Evolutionary conservation across 768 basidiomycete genomes (phyloP).

Genomic region (Piloderma croceum): DNA sequence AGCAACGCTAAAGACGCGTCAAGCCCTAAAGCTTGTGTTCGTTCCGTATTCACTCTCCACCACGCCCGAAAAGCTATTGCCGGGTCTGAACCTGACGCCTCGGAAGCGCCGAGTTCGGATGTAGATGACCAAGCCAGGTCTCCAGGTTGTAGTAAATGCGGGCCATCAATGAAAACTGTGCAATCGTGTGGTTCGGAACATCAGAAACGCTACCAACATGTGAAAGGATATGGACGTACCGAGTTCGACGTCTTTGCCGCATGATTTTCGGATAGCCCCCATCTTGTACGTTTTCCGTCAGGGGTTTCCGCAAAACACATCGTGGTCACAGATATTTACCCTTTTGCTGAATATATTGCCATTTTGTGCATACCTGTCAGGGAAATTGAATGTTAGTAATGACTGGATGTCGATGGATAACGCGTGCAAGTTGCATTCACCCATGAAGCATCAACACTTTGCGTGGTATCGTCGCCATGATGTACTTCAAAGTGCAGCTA

Average conservation of each 20-base stretch:
- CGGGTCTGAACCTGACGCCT: slow-evolving; percentile 39
- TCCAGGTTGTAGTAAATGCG: slow-evolving; percentile 58
- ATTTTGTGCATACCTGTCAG: slow-evolving; percentile 64
- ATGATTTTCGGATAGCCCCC: slow-evolving; percentile 67
- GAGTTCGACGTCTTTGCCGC: slow-evolving; percentile 58
- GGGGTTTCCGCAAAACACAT: not conserved
- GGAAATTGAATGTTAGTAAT: not conserved
- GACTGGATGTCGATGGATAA: not conserved
- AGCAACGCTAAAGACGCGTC: slow-evolving; percentile 51
- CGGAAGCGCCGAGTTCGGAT: slow-evolving; percentile 35
- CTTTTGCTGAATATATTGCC: slow-evolving; percentile 65
- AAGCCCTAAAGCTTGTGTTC: slow-evolving; percentile 37
- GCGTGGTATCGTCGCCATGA: slow-evolving; percentile 5
- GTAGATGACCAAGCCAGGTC: too few species aligned
- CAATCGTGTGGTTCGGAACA: not conserved
- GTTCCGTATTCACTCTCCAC: slow-evolving; percentile 59
- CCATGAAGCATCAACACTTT: slow-evolving; percentile 45
- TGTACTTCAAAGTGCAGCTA: too few species aligned
- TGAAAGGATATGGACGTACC: slow-evolving; percentile 32
- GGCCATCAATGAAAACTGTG: slow-evolving; percentile 66
- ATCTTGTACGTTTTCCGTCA: slow-evolving; percentile 35
- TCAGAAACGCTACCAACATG: not conserved
- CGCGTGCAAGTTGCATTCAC: too few species aligned
- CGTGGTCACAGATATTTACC: too few species aligned
- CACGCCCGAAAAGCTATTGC: slow-evolving; percentile 58